phyloP scores from a whole-genome alignment of 2,329 filamentous ascomycete genomes.

The Talaromyces sp. region DNA sequence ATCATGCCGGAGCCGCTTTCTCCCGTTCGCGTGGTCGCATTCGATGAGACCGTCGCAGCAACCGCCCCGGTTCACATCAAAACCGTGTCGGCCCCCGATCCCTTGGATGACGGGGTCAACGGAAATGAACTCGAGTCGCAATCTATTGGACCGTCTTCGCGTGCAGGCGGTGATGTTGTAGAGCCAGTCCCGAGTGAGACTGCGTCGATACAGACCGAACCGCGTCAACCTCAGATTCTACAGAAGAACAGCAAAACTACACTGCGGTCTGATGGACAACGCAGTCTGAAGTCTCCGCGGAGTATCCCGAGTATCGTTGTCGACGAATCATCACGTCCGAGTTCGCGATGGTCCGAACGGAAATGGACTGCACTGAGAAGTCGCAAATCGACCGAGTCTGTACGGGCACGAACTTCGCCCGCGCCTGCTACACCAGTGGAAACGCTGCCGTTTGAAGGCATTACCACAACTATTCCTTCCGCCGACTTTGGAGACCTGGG shows the following conservation, averaged over 20 bases:
- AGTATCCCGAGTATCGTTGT: conserved; percentile 39
- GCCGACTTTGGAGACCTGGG: conserved; percentile 49
- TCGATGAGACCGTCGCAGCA: conserved; percentile 22
- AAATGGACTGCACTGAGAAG: conserved; percentile 34
- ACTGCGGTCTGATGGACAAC: conserved; percentile 15
- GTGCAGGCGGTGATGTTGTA: not conserved
- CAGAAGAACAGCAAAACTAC: conserved; percentile 12
- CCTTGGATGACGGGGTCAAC: conserved; percentile 19
- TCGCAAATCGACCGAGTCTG: conserved; percentile 29
- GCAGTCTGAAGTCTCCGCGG: conserved; percentile 24
- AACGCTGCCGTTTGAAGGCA: conserved; percentile 39
- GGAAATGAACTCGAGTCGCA: conserved; percentile 1
- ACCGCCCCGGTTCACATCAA: conserved; percentile 19
- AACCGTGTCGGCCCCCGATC: conserved; percentile 23
- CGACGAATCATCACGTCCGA: conserved; percentile 28
- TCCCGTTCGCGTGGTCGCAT: conserved; percentile 20
- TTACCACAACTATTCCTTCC: conserved; percentile 53
- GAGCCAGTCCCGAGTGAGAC: not conserved
- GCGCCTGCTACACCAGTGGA: conserved; percentile 24
- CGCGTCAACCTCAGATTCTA: not conserved
- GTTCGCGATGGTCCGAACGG: conserved; percentile 40
- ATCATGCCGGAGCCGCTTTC: conserved; percentile 22
- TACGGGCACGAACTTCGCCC: conserved; percentile 25
- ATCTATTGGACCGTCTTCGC: not conserved
- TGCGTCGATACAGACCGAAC: not conserved